Conservation (phyloP, 371 early-diverging fungal species). For the Lichtheimia ornata region DNA sequence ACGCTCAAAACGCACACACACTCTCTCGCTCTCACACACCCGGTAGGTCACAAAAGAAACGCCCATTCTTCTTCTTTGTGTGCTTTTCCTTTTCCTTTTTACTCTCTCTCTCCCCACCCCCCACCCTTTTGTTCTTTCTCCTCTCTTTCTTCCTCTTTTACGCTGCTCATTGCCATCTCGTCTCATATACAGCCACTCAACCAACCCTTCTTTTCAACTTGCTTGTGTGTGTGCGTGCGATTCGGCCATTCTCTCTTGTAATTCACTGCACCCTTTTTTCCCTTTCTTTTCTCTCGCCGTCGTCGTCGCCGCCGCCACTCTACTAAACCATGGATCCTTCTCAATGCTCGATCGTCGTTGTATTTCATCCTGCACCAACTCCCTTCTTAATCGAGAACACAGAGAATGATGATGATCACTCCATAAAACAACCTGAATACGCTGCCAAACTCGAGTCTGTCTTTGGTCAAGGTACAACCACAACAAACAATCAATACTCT, state of each 20-base stretch:
- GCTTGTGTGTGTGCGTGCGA: too few relatives aligned
- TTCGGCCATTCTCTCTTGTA: neutral
- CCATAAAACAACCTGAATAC: conserved; percentile 2
- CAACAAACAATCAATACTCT: neutral
- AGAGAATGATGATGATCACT: neutral
- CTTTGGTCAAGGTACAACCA: conserved; percentile 19
- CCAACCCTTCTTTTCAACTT: too few relatives aligned
- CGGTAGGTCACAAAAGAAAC: neutral
- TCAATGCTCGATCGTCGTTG: conserved; percentile 15
- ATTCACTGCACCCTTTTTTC: neutral
- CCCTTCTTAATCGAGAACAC: conserved; percentile 8
- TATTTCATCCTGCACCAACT: conserved; percentile 5
- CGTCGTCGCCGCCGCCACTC: too few relatives aligned
- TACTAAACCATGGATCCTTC: conserved; percentile 12
- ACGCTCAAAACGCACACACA: too few relatives aligned
- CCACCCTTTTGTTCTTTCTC: neutral
- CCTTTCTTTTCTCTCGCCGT: neutral
- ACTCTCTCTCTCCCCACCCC: conserved; percentile 6
- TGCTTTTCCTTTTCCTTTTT: conserved; percentile 6
- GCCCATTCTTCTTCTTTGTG: conserved; percentile 1
- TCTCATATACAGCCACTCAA: neutral
- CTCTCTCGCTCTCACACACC: too few relatives aligned
- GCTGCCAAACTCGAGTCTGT: conserved; percentile 6
- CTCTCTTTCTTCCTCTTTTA: conserved; percentile 4
- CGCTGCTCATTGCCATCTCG: neutral